Percentiles rank a stretch among this genome's conserved stretches.
phyloP scores from a whole-genome alignment of 2,329 filamentous ascomycete genomes.

The Emydomyces testavorans region DNA sequence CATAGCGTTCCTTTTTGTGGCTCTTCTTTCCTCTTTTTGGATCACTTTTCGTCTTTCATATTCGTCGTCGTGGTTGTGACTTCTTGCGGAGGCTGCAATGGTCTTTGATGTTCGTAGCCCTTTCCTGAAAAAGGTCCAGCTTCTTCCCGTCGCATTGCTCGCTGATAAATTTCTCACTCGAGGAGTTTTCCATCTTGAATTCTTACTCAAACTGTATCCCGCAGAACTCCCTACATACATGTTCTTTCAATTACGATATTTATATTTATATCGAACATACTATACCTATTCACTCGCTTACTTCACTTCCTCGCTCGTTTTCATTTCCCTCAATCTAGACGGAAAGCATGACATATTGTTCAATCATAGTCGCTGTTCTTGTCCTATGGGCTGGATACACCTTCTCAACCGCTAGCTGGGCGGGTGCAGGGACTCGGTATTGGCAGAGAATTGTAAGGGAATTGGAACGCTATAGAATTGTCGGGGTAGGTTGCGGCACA shows the following conservation, averaged over 20 bases:
- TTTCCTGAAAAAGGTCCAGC: too few species aligned
- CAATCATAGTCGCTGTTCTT: not conserved
- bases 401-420: constrained; percentile 1
- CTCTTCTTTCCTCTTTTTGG: too few species aligned
- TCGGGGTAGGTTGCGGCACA: not conserved
- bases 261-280: not conserved
- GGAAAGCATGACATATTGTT: constrained; percentile 2
- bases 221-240: not conserved
- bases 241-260: not conserved
- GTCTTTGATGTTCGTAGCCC: too few species aligned
- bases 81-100: too few species aligned
- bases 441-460: constrained; percentile 1
- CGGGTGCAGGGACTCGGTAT: not conserved
- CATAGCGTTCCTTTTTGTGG: too few species aligned
- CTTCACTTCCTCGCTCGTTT: not conserved
- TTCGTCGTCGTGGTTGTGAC: too few species aligned
- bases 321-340: not conserved
- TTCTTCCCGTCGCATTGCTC: too few species aligned
- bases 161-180: too few species aligned
- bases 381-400: constrained; percentile 5
- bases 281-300: not conserved
- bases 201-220: not conserved
- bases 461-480: not conserved
- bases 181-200: too few species aligned
- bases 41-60: too few species aligned